These are phyloP conservation scores for Ophiostoma populinum DNA, from an alignment of 2,329 filamentous ascomycete species.

Conservation along the genomic window DNA sequence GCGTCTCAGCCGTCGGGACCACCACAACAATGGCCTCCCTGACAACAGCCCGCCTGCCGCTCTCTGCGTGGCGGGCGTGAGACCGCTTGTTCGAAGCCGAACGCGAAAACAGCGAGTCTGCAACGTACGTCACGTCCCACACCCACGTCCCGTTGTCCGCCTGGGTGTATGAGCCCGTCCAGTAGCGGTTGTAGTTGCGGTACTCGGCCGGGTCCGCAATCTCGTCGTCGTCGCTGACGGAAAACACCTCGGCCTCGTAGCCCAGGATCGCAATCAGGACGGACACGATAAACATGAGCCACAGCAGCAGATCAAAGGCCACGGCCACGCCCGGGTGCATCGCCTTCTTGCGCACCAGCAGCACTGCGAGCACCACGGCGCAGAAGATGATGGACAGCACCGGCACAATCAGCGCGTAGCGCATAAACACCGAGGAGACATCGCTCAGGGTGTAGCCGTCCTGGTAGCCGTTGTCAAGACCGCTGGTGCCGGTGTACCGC, in stretches of 20 bases:
- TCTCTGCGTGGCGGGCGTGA: background rate
- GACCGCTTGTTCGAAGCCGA: background rate
- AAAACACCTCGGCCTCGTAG: background rate
- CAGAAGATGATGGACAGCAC: slow-evolving; percentile 5
- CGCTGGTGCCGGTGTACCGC: background rate
- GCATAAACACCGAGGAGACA: no score
- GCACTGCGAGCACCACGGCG: slow-evolving; percentile 2
- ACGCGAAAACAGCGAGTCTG: background rate
- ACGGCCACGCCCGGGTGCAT: slow-evolving; percentile 9
- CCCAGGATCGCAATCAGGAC: background rate
- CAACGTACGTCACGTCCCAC: slow-evolving; percentile 3
- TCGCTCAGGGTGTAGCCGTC: background rate
- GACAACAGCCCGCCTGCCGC: no score
- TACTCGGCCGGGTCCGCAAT: background rate
- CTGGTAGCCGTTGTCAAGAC: background rate
- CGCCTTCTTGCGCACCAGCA: slow-evolving; percentile 3
- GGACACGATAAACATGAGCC: slow-evolving; percentile 6
- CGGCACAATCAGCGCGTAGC: slow-evolving; percentile 2
- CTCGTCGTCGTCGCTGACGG: background rate
- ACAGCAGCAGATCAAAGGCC: slow-evolving; percentile 10
- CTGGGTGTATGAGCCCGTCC: slow-evolving; percentile 2
- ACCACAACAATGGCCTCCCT: no score
- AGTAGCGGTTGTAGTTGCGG: background rate
- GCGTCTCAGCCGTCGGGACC: no score
- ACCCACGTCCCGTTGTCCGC: slow-evolving; percentile 10